A percentile compares a stretch with the other conserved stretches of the same genome.
Evolutionary conservation across 2,329 filamentous ascomycete species (phyloP).

Genomic region (Pseudofabraea citricarpa): DNA sequence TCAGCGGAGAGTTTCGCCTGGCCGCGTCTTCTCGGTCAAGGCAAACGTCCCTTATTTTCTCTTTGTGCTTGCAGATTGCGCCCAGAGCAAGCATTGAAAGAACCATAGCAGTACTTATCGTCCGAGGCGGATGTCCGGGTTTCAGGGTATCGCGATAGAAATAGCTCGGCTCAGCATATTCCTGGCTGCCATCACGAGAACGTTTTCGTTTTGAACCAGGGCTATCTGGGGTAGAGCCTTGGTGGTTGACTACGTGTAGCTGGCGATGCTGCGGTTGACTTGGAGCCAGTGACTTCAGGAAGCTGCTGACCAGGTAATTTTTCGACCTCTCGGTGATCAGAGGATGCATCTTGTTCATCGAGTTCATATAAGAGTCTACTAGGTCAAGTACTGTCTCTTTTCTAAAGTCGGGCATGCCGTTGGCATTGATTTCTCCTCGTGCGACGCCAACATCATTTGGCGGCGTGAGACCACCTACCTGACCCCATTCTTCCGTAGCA

Average conservation of each 20-base stretch:
- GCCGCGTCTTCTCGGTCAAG: constrained; percentile 24
- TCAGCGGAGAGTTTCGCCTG: constrained; percentile 17
- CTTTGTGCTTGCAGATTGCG: constrained; percentile 64
- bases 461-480: constrained; percentile 39
- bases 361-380: constrained; percentile 51
- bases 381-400: constrained; percentile 46
- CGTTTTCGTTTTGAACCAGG: constrained; percentile 27
- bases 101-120: constrained; percentile 75
- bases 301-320: constrained; percentile 30
- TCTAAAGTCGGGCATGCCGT: constrained; percentile 51
- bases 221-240: constrained; percentile 22
- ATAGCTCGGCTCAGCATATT: constrained; percentile 17
- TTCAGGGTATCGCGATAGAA: constrained; percentile 27
- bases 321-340: constrained; percentile 50
- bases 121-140: constrained; percentile 52
- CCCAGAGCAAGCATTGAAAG: constrained; percentile 81
- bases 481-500: constrained; percentile 52
- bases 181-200: constrained; percentile 17
- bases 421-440: constrained; percentile 25
- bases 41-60: constrained; percentile 54
- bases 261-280: constrained; percentile 21
- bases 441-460: constrained; percentile 15
- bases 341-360: constrained; percentile 63
- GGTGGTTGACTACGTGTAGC: constrained; percentile 9
- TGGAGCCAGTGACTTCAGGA: constrained; percentile 24